A percentile compares a stretch with the other conserved stretches of the same genome.
phyloP scores from a whole-genome alignment of 352 stramenopile species.

The Globisporangium heterothallicum region DNA sequence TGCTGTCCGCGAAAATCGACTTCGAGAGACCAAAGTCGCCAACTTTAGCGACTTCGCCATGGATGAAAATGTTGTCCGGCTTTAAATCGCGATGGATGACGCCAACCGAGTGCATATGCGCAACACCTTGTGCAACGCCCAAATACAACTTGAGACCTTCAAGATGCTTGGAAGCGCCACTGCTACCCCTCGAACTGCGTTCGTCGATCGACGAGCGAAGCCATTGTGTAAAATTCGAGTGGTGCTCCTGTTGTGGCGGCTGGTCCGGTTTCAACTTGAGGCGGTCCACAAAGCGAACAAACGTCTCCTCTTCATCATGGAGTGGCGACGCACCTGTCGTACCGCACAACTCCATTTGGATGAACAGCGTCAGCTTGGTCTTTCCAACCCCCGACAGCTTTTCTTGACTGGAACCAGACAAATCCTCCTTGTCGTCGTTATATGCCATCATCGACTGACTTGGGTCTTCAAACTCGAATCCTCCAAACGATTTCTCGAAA shows the following conservation, averaged over 20 bases:
- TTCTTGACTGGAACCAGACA: constrained; percentile 3
- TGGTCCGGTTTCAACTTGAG: constrained; percentile 17
- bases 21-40: constrained; percentile 69
- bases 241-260: constrained; percentile 22
- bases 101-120: constrained; percentile 68
- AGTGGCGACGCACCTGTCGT: constrained; percentile 10
- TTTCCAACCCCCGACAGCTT: constrained; percentile 17
- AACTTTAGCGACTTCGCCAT: constrained; percentile 55
- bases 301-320: constrained; percentile 26
- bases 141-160: constrained; percentile 63
- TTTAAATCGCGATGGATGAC: constrained; percentile 77
- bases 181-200: constrained; percentile 14
- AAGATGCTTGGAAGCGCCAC: constrained; percentile 31
- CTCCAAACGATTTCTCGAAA: constrained; percentile 56
- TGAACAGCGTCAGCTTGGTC: constrained; percentile 58
- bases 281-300: constrained; percentile 41
- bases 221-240: constrained; percentile 65
- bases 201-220: constrained; percentile 58
- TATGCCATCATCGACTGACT: constrained; percentile 29
- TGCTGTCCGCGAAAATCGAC: constrained; percentile 29
- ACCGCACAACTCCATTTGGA: constrained; percentile 75
- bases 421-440: constrained; percentile 11
- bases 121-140: constrained; percentile 56
- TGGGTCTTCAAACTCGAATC: constrained; percentile 54
- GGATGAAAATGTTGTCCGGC: constrained; percentile 72